Evolutionary conservation across 768 basidiomycete genomes (phyloP), one percentile per base, ranked within the genome.

Genomic region (Naganishia friedmannii): DNA sequence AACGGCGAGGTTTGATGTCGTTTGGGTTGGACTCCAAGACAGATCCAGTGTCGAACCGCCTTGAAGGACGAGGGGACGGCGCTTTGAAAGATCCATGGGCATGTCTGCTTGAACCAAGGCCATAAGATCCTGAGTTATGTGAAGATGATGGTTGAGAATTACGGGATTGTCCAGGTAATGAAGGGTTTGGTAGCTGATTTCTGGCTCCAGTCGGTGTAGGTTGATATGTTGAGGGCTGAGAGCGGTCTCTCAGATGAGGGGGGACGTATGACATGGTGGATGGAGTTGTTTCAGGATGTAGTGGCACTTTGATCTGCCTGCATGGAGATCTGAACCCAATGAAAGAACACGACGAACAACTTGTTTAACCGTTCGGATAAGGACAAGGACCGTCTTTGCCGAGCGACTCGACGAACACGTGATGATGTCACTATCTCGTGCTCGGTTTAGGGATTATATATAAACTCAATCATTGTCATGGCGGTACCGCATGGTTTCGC

Each of bases 21-120:
- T 63, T 45, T 23, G 60, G 60, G 23, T 63, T 37, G 39, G 37
- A 42, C 32, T 63, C 60, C 26, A 63, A 42, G 23, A 63, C 57
- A 42, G 39, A 26, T 29, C 21, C 23, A 17, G 39, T 26, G 9
- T 63, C 60, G 6, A 37, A 26, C 21, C 39, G 60, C 26, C 60
- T 21, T 12, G 42, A 23, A 13, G 60, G 39, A 46, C 60, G 60
- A 29, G 60, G 39, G 0, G 37, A 37, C 4, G 60, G 28, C 12
- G 39, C 17, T 45, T 42, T 63, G 42, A 37, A 37, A 9, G 39
- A 45, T 17, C 37, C n/a, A 13, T 46, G n/a, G 13, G 60, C 60
- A 63, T 63, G 60, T 28, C 60, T 31, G 26, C 60, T 63, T 26
- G 60, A 21, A 9, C 37, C 39, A 15, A 63, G 60, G n/a, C 60